Percentiles rank a stretch among this genome's conserved stretches.
Conservation (phyloP, 2,329 filamentous ascomycete genomes). For the Aureobasidium sp. region DNA sequence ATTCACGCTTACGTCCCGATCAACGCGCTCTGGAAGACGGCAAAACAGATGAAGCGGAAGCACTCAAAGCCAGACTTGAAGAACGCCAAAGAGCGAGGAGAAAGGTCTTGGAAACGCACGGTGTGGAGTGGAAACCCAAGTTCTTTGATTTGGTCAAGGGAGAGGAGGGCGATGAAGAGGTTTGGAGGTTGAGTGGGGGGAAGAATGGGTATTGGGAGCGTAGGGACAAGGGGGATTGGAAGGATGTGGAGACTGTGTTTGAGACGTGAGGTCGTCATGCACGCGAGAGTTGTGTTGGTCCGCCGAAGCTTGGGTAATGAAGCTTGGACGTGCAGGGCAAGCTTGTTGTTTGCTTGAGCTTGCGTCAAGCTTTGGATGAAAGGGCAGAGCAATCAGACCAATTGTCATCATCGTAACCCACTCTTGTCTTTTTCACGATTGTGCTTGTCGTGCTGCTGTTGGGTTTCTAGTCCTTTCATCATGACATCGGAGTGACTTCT, state of each 20-base stretch:
- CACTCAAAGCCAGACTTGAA: conserved; percentile 71
- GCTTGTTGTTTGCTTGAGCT: neutral
- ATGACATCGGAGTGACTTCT: too few species aligned
- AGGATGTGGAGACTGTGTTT: conserved; percentile 47
- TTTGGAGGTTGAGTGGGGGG: conserved; percentile 60
- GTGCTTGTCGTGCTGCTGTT: too few species aligned
- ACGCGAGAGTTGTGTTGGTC: too few species aligned
- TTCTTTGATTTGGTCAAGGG: conserved; percentile 69
- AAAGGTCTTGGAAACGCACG: conserved; percentile 64
- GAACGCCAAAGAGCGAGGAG: conserved; percentile 73
- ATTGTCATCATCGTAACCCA: too few species aligned
- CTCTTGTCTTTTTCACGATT: too few species aligned
- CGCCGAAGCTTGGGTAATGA: too few species aligned
- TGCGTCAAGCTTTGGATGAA: too few species aligned
- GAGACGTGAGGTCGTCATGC: conserved; percentile 20
- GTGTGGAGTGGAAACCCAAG: conserved; percentile 61
- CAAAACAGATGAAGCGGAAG: conserved; percentile 74
- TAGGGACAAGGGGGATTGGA: conserved; percentile 60
- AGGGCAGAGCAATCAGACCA: too few species aligned
- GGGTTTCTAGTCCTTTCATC: too few species aligned
- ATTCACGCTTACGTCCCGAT: conserved; percentile 76
- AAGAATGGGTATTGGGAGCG: conserved; percentile 94
- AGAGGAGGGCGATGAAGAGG: conserved; percentile 31
- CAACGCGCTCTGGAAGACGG: conserved; percentile 78
- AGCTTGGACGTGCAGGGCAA: neutral